Percentiles rank a stretch among this genome's conserved stretches.
phyloP scores from a whole-genome alignment of 176 grass and related monocot species.

The Zea mays region DNA sequence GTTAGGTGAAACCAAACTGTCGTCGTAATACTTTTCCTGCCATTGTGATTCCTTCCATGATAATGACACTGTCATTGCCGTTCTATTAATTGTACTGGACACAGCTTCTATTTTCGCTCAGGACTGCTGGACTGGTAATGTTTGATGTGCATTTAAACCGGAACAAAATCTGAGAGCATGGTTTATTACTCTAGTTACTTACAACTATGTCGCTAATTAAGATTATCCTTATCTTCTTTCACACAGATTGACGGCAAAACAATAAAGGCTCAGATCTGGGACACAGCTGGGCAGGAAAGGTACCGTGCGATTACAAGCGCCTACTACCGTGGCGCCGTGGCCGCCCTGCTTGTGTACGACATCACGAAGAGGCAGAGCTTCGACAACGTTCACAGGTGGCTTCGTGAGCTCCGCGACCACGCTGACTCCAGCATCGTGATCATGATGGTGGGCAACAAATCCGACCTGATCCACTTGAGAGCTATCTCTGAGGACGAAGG shows the following conservation, averaged over 20 bases:
- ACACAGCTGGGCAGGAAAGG: constrained; percentile 89
- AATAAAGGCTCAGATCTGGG: constrained; percentile 92
- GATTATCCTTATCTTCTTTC: constrained; percentile 20
- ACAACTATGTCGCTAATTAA: not conserved
- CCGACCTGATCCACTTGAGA: constrained; percentile 64
- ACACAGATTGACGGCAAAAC: constrained; percentile 74
- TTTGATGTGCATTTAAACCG: constrained; percentile 21
- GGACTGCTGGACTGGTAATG: not conserved
- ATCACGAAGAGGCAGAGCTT: constrained; percentile 80
- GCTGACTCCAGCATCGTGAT: constrained; percentile 78
- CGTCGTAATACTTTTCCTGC: constrained; percentile 2
- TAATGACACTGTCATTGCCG: not conserved
- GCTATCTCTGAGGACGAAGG: constrained; percentile 57
- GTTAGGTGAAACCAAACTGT: constrained; percentile 41
- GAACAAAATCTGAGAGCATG: no score
- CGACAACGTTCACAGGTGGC: constrained; percentile 73
- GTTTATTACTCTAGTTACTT: constrained; percentile 14
- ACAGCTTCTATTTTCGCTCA: constrained; percentile 5
- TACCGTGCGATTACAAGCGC: constrained; percentile 88
- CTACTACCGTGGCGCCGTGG: constrained; percentile 75
- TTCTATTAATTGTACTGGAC: not conserved
- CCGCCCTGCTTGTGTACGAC: constrained; percentile 80
- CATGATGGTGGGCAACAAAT: constrained; percentile 87
- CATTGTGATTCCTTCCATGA: not conserved
- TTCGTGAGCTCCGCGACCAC: constrained; percentile 74